These are phyloP conservation scores for Austroboletus novae-zelandiae DNA, from an alignment of 1,284 basidiomycete species.

Conservation along the genomic window DNA sequence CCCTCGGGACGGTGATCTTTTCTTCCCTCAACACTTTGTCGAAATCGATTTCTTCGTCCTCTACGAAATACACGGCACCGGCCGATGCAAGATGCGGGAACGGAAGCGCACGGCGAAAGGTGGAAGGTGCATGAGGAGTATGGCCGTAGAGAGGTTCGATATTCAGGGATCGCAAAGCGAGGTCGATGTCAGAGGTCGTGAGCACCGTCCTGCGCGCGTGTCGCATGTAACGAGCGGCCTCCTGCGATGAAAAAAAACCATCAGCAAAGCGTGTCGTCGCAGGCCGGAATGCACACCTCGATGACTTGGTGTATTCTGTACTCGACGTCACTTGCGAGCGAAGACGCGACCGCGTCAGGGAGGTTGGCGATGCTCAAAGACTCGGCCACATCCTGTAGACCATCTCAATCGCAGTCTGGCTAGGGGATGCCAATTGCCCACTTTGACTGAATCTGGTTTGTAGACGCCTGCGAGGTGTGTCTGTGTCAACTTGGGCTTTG, in stretches of 20 bases:
- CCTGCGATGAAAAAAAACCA: constrained; percentile 50
- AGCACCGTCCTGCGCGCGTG: constrained; percentile 88
- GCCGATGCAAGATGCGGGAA: constrained; percentile 58
- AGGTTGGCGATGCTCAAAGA: constrained; percentile 80
- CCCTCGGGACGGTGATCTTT: constrained; percentile 74
- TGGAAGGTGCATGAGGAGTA: constrained; percentile 63
- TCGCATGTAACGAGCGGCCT: constrained; percentile 95
- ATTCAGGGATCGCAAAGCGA: constrained; percentile 90
- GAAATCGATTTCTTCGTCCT: constrained; percentile 98
- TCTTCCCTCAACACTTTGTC: constrained; percentile 84
- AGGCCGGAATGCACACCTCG: constrained; percentile 54
- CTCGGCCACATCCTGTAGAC: constrained; percentile 85
- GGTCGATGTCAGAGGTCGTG: constrained; percentile 88
- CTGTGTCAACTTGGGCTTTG: constrained; percentile 42
- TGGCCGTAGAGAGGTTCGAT: constrained; percentile 91
- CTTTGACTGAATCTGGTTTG: constrained; percentile 66
- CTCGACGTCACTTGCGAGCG: constrained; percentile 94
- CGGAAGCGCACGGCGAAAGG: constrained; percentile 72
- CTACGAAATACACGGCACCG: constrained; percentile 84
- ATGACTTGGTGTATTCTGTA: constrained; percentile 93
- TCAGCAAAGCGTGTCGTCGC: neutral
- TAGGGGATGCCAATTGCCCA: constrained; percentile 27
- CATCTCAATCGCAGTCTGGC: constrained; percentile 18
- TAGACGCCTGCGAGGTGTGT: constrained; percentile 58
- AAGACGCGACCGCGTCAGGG: constrained; percentile 77